Conservation (phyloP, 306 rosid genomes). For the Gynostemma pentaphyllum region DNA sequence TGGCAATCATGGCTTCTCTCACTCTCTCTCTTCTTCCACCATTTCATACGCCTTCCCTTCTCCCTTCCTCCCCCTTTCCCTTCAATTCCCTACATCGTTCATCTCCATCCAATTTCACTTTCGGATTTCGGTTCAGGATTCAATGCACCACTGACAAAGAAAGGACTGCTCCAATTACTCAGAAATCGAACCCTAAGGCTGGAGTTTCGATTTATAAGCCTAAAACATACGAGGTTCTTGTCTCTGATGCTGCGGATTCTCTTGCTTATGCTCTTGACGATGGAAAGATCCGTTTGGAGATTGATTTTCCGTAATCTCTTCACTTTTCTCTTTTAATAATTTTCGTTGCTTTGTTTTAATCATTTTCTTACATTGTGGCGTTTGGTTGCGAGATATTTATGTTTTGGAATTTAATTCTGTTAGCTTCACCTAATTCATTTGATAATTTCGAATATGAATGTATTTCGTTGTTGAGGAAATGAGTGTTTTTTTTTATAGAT, state of each 20-base stretch:
- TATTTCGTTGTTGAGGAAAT: too few relatives aligned
- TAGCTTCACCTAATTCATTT: too few relatives aligned
- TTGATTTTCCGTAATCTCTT: constrained; percentile 70
- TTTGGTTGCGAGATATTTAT: not conserved
- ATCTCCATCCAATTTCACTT: not conserved
- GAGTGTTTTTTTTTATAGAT: too few relatives aligned
- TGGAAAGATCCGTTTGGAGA: constrained; percentile 67
- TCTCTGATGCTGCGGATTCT: constrained; percentile 64
- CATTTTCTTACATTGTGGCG: not conserved
- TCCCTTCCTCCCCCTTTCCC: constrained; percentile 5
- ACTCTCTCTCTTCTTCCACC: not conserved
- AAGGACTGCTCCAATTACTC: constrained; percentile 17
- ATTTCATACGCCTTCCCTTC: not conserved
- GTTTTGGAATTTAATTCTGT: not conserved
- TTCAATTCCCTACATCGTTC: constrained; percentile 16
- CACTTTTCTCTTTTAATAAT: not conserved
- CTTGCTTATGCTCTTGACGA: constrained; percentile 67
- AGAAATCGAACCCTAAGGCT: constrained; percentile 30
- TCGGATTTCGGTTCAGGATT: constrained; percentile 18
- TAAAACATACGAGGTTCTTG: constrained; percentile 70
- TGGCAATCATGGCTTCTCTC: constrained; percentile 25
- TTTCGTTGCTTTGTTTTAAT: too few relatives aligned
- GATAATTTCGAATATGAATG: too few relatives aligned
- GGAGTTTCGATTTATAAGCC: constrained; percentile 84
- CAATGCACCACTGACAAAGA: constrained; percentile 33